Evolutionary conservation across 495 filamentous ascomycete genomes (phyloP).

Genomic region (Apodospora peruviana): DNA sequence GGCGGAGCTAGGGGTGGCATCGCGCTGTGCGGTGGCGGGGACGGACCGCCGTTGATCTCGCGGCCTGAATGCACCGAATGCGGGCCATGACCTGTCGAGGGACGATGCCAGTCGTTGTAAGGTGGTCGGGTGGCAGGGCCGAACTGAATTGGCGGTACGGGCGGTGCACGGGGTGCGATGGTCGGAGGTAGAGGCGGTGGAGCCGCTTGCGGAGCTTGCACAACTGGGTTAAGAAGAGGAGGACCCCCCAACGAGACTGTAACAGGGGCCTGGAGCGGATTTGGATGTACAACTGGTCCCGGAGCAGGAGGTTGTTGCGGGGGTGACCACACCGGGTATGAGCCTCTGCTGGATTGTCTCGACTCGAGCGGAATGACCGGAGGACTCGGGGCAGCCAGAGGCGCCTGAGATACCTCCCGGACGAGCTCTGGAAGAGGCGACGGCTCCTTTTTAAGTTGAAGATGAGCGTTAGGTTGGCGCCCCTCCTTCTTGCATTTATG

Average conservation of each 20-base stretch:
- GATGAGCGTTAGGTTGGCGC: slow-evolving; percentile 30
- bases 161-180: slow-evolving; percentile 22
- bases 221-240: slow-evolving; percentile 30
- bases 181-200: slow-evolving; percentile 21
- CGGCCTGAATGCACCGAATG: slow-evolving; percentile 24
- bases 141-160: slow-evolving; percentile 20
- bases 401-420: slow-evolving; percentile 28
- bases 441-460: slow-evolving; percentile 21
- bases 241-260: slow-evolving; percentile 37
- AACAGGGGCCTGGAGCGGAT: slow-evolving; percentile 26
- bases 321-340: slow-evolving; percentile 15
- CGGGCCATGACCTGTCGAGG: slow-evolving; percentile 27
- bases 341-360: slow-evolving; percentile 13
- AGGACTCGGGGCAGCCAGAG: slow-evolving; percentile 38
- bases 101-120: slow-evolving; percentile 35
- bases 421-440: slow-evolving; percentile 29
- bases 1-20: slow-evolving; percentile 38
- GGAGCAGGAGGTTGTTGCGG: slow-evolving; percentile 4
- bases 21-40: slow-evolving; percentile 20
- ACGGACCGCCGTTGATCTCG: slow-evolving; percentile 38
- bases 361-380: slow-evolving; percentile 35
- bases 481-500: slow-evolving; percentile 49
- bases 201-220: slow-evolving; percentile 24
- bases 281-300: slow-evolving; percentile 6
- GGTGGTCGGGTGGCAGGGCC: slow-evolving; percentile 16